Evolutionary conservation across 2,329 filamentous ascomycete genomes (phyloP).

Genomic region (Elsinoe australis): DNA sequence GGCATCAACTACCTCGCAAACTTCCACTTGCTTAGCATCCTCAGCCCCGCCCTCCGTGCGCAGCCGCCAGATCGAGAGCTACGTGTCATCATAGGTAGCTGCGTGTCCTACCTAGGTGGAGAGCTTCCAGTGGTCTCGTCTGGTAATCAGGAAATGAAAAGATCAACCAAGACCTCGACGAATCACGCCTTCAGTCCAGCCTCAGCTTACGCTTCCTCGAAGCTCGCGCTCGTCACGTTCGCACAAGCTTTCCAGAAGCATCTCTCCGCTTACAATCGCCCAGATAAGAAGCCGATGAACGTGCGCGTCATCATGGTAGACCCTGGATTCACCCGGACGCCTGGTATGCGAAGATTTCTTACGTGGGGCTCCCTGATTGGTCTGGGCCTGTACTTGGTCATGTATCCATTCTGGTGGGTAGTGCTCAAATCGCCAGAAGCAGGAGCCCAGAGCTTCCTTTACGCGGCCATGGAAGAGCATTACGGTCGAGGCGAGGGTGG

Average conservation of each 20-base stretch:
- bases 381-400: conserved; percentile 64
- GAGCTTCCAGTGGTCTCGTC: conserved; percentile 45
- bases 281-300: conserved; percentile 75
- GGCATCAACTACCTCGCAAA: conserved; percentile 93
- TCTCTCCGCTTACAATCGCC: conserved; percentile 71
- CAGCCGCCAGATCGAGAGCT: conserved; percentile 94
- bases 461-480: conserved; percentile 72
- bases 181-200: conserved; percentile 37
- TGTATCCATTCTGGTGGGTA: conserved; percentile 79
- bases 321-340: conserved; percentile 75
- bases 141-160: conserved; percentile 48
- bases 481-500: conserved; percentile 60
- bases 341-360: conserved; percentile 79
- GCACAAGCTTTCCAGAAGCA: conserved; percentile 89
- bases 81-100: conserved; percentile 76
- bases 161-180: conserved; percentile 52
- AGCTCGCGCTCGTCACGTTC: conserved; percentile 78
- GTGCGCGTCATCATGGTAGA: conserved; percentile 80
- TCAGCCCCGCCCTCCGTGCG: conserved; percentile 80
- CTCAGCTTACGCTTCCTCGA: conserved; percentile 43
- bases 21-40: conserved; percentile 85
- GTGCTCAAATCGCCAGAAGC: conserved; percentile 75
- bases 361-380: conserved; percentile 77
- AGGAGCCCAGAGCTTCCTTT: conserved; percentile 80
- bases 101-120: conserved; percentile 77